Base-by-base conservation (phyloP, 2,329 filamentous ascomycete genomes). In the Fusarium sarcochroum region DNA sequence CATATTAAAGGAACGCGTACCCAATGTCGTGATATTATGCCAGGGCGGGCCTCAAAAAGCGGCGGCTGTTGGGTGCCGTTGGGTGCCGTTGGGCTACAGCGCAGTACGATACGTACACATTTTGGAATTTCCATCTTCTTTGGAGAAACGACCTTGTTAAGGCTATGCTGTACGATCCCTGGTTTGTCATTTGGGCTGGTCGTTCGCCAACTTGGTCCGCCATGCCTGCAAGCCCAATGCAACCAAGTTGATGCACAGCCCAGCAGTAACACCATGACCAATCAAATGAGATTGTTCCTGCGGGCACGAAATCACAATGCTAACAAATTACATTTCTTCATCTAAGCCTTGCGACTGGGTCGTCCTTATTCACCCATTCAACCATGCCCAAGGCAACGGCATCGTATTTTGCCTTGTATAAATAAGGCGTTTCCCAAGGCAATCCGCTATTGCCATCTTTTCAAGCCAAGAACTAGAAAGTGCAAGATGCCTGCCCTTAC, bases 91-190 rank as follows among this genome's bases (percentile, higher is more conserved):
- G 62, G 66, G 66, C 66, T 50, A 63, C 56, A 48, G 27, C 40
- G 55, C 34, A 50, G 23, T 42, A 27, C 55, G 34, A 18, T 37
- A 35, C 32, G 42, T 25, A 32, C 32, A 17, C n/a, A 21, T 58
- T 61, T 65, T 67, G 66, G 48, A 69, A 69, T 63, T 69, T 69
- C 66, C 62, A 67, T 67, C 44, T 58, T 61, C 11, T 42, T 62
- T 46, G 35, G 46, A 47, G 46, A 57, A 54, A 47, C 23, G 46
- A 30, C 45, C 44, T 55, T 25, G 55, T 38, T 42, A 66, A 63
- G 66, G 66, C 66, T 63, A 61, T 69, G 66, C 44, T 57, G 21
- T 37, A 38, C 32, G 38, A 40, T 65, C 27, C 27, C 27, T 30
- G 27, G 53, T 53, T 38, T 59, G 60, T 60, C 60, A 44, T 48